Percentiles rank a stretch among this genome's conserved stretches.
Evolutionary conservation across 768 basidiomycete species (phyloP).

Genomic region (Lactarius pseudohatsudake): DNA sequence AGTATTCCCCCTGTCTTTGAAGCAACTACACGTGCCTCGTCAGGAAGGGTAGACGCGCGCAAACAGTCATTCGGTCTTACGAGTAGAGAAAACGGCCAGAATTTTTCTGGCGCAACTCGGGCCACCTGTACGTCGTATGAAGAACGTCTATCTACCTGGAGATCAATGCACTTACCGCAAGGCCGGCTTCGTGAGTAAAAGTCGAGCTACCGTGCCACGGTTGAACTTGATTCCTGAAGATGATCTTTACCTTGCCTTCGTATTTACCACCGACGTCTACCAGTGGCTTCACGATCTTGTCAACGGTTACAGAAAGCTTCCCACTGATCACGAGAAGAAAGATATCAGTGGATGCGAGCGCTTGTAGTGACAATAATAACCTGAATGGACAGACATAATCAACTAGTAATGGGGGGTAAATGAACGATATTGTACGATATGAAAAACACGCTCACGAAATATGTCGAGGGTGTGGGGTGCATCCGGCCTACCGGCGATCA

Average conservation of each 20-base stretch:
- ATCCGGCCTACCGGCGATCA: constrained; percentile 56
- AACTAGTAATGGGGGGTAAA: constrained; percentile 43
- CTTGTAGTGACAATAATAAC: constrained; percentile 34
- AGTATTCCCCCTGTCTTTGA: constrained; percentile 73
- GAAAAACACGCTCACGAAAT: constrained; percentile 53
- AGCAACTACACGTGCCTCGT: constrained; percentile 56
- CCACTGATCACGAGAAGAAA: constrained; percentile 41
- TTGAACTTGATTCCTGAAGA: constrained; percentile 70
- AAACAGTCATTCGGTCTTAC: constrained; percentile 40
- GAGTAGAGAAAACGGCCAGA: constrained; percentile 73
- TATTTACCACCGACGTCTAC: constrained; percentile 61
- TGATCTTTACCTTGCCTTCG: constrained; percentile 68
- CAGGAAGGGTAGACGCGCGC: neutral
- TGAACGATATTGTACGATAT: neutral
- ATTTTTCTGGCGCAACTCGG: constrained; percentile 68
- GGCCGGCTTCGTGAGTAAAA: constrained; percentile 74
- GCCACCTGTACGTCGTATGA: constrained; percentile 49
- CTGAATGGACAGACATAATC: constrained; percentile 89
- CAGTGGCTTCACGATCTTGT: constrained; percentile 58
- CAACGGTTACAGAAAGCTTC: constrained; percentile 59
- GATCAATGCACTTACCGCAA: constrained; percentile 55
- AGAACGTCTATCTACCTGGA: neutral
- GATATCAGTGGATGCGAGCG: neutral
- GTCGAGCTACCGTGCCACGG: constrained; percentile 82
- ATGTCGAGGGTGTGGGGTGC: constrained; percentile 80